Conservation (phyloP, 352 stramenopile species). For the Pythium brachiatum region DNA sequence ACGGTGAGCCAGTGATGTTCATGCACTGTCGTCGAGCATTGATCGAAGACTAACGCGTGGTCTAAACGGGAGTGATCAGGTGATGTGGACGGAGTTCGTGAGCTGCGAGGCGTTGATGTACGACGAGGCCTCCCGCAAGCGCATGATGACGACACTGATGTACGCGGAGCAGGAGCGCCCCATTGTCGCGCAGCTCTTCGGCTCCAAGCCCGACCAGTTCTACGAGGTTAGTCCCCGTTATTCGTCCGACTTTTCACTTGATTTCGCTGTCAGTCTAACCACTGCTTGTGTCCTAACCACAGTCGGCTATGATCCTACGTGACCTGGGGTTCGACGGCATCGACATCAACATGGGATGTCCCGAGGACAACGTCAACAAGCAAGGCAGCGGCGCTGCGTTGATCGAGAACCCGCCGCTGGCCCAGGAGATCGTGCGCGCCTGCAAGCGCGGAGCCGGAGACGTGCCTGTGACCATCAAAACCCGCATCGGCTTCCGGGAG, state of each 20-base stretch:
- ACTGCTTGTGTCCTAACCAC: not conserved
- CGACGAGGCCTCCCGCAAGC: slow-evolving; percentile 48
- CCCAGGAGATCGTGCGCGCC: slow-evolving; percentile 58
- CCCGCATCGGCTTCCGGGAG: slow-evolving; percentile 69
- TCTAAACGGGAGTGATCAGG: slow-evolving; percentile 1
- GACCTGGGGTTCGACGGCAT: slow-evolving; percentile 84
- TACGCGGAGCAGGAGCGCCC: slow-evolving; percentile 72
- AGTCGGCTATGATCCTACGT: slow-evolving; percentile 74
- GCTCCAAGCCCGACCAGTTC: slow-evolving; percentile 84
- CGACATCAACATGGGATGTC: slow-evolving; percentile 87
- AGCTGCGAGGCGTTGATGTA: slow-evolving; percentile 81
- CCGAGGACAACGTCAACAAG: slow-evolving; percentile 73
- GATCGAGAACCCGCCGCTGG: slow-evolving; percentile 58
- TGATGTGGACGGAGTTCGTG: slow-evolving; percentile 79
- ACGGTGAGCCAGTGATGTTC: slow-evolving; percentile 30
- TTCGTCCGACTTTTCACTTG: not conserved
- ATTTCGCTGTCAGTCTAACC: not conserved
- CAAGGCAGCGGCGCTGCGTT: slow-evolving; percentile 71
- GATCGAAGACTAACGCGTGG: not conserved
- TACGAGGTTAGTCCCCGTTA: slow-evolving; percentile 57
- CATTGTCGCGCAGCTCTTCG: slow-evolving; percentile 80
- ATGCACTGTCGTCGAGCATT: not conserved
- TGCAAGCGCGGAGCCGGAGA: slow-evolving; percentile 67
- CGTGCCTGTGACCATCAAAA: slow-evolving; percentile 76
- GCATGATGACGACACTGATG: slow-evolving; percentile 79